Evolutionary conservation across 2,329 filamentous ascomycete genomes (phyloP), one percentile per base, ranked within the genome.

Genomic region (Cercospora sp.): DNA sequence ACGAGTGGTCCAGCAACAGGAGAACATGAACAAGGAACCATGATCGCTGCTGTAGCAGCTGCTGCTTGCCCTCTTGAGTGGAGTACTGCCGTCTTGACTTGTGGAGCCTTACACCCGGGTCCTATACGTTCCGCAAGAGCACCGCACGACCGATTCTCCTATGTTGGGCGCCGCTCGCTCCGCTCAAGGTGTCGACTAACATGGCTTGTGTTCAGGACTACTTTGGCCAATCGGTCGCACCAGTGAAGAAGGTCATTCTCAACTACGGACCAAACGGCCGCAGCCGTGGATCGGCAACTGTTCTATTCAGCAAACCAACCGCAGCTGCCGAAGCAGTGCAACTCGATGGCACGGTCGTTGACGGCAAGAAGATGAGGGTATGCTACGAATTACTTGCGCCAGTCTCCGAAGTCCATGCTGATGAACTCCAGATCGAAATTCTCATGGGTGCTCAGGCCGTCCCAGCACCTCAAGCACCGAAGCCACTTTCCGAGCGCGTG

Each of bases 191-290:
- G 67, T 82, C 79, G 77, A 91, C 91, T 93, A 88, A 93, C 89
- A 82, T 69, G 66, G 66, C 60, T 65, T 70, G 69, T 71, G 67
- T 83, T 82, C 93, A 99, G 95, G 95, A 99, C 84, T 99, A 98
- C 83, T 98, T 99, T 81, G 83, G 86, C 78, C 90, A 92, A 78
- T 91, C 92, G 76, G 89, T 97, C 80, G 94, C 94, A 74, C 88
- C 91, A 72, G 92, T 98, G 82, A 97, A 96, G 87, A 91, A 88
- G 81, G 92, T 96, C 72, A 90, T 95, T 75, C 86, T 99, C 76
- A 93, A 92, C 62, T 99, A 99, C 82, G 95, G 94, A 76, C 92
- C 94, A 72, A 93, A 92, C 79, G 94, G 94, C 72, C 88, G 90
- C 74, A 97, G 94, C 86, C 92, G 93, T 78, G 95, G 95, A 73